Conservation (phyloP, 2,329 filamentous ascomycete species). For the Aspergillus arachidicola region DNA sequence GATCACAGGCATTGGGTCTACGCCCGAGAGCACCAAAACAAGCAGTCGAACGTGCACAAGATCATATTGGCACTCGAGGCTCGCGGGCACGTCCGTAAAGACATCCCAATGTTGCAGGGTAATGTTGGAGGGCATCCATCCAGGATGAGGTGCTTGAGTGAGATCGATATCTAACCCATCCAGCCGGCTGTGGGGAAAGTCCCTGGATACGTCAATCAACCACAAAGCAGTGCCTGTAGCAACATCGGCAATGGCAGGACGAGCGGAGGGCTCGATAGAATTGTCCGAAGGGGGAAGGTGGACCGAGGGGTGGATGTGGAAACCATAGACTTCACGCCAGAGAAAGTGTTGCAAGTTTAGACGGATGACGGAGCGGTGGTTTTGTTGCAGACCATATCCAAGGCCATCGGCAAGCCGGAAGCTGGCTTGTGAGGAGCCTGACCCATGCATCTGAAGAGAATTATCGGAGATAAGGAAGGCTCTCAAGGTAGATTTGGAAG, state of each 20-base stretch:
- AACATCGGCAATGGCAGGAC: neutral
- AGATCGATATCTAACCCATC: neutral
- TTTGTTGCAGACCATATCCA: neutral
- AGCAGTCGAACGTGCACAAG: neutral
- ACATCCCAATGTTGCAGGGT: neutral
- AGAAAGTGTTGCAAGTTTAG: neutral
- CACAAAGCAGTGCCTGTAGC: neutral
- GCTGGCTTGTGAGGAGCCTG: neutral
- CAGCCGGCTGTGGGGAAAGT: neutral
- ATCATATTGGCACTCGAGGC: neutral
- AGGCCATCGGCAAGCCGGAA: neutral
- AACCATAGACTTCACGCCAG: neutral
- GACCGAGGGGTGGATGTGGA: neutral
- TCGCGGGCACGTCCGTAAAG: neutral
- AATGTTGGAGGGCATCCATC: neutral
- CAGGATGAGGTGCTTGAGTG: neutral
- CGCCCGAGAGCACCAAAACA: neutral
- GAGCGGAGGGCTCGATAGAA: neutral
- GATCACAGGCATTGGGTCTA: neutral
- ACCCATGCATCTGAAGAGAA: neutral
- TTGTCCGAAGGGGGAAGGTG: neutral
- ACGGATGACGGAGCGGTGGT: neutral
- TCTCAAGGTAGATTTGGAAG: neutral
- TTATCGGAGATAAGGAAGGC: neutral
- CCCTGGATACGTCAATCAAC: neutral